Conservation (phyloP, 768 basidiomycete genomes). For the Kwoniella dendrophila region DNA sequence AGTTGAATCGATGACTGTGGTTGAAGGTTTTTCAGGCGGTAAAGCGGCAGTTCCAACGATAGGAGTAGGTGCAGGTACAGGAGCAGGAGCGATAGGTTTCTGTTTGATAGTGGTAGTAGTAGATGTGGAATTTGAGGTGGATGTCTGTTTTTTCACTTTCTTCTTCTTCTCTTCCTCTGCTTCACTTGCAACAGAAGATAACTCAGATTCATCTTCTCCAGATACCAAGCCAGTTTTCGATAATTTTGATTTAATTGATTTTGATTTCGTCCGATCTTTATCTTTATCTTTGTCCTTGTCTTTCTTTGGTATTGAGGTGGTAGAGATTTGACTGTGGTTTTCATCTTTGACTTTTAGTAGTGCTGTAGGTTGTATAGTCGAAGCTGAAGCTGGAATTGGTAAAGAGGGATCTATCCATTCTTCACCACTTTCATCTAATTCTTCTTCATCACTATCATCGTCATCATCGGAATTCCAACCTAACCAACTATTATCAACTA, state of each 20-base stretch:
- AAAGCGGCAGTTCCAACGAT: not conserved
- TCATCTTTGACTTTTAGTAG: slow-evolving; percentile 8
- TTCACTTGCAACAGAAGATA: slow-evolving; percentile 28
- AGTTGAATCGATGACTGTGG: too few relatives aligned
- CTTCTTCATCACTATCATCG: slow-evolving; percentile 33
- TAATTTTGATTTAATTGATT: too few relatives aligned
- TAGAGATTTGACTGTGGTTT: slow-evolving; percentile 2
- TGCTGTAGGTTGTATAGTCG: not conserved
- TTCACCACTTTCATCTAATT: slow-evolving; percentile 19
- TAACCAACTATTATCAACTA: slow-evolving; percentile 21
- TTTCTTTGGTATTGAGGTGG: too few relatives aligned
- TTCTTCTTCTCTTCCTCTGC: slow-evolving; percentile 21
- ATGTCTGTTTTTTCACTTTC: slow-evolving; percentile 18
- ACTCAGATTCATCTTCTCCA: slow-evolving; percentile 12
- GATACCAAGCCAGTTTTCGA: not conserved
- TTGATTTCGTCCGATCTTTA: too few relatives aligned
- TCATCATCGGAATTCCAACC: slow-evolving; percentile 31
- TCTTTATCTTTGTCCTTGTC: too few relatives aligned
- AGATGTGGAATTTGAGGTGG: not conserved
- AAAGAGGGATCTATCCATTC: slow-evolving; percentile 15
- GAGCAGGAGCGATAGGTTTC: slow-evolving; percentile 18
- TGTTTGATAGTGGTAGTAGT: not conserved
- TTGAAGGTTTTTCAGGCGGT: not conserved
- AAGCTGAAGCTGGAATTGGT: not conserved
- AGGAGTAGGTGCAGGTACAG: not conserved